Conservation (phyloP, 768 basidiomycete species). For the Termitomyces eurrhizus region DNA sequence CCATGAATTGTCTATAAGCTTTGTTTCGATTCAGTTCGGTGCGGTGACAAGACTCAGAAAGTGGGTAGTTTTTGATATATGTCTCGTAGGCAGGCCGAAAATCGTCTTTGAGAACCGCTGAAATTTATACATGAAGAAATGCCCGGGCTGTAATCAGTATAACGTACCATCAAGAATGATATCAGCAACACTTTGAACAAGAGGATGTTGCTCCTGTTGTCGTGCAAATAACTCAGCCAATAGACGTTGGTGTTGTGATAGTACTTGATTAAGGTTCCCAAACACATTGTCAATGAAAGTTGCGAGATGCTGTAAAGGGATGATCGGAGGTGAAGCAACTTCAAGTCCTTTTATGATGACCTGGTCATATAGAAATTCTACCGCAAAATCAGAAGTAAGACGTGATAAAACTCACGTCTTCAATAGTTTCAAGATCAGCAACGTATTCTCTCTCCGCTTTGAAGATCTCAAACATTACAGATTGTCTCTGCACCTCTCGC, state of each 20-base stretch:
- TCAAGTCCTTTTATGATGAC: conserved; percentile 70
- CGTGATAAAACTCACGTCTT: conserved; percentile 45
- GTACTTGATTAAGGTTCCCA: conserved; percentile 71
- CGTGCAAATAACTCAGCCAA: conserved; percentile 71
- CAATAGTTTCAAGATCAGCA: conserved; percentile 65
- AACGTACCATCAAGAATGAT: conserved; percentile 74
- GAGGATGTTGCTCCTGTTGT: conserved; percentile 81
- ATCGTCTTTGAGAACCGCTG: conserved; percentile 39
- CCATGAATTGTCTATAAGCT: conserved; percentile 63
- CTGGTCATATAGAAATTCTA: conserved; percentile 30
- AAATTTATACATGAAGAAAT: conserved; percentile 6
- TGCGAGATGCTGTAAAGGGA: conserved; percentile 49
- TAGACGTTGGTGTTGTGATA: conserved; percentile 63
- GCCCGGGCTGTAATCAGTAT: background rate
- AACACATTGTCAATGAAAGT: conserved; percentile 81
- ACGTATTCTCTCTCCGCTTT: conserved; percentile 90
- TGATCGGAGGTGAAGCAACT: conserved; percentile 59
- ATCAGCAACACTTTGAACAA: conserved; percentile 81
- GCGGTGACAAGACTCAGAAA: conserved; percentile 79
- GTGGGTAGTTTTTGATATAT: conserved; percentile 86
- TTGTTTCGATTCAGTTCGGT: conserved; percentile 69
- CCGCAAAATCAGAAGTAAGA: background rate
- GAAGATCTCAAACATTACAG: conserved; percentile 84
- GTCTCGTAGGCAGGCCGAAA: conserved; percentile 70
- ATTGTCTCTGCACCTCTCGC: conserved; percentile 81